Conservation (phyloP, 148 eudicot genomes). For the Salicornia ramosissima region DNA sequence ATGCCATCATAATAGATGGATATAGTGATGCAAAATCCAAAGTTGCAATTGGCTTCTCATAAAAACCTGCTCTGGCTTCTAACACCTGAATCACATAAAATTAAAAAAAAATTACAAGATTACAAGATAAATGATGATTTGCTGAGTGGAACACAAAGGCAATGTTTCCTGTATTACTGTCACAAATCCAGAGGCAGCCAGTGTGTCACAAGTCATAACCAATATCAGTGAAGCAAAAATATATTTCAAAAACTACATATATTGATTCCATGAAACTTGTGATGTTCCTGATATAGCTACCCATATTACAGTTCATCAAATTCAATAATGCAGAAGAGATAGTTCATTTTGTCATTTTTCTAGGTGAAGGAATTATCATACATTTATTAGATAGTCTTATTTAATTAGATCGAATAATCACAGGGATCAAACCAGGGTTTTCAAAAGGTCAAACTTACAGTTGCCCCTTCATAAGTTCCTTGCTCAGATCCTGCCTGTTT, state of each 20-base stretch:
- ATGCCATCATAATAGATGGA: constrained; percentile 99
- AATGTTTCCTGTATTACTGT: neutral
- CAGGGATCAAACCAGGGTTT: neutral
- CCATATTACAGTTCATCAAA: neutral
- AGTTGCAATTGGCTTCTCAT: constrained; percentile 97
- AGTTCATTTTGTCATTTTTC: neutral
- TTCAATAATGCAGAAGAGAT: neutral
- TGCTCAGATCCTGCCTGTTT: constrained; percentile 93
- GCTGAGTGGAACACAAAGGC: neutral
- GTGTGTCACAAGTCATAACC: neutral
- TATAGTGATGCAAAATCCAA: constrained; percentile 97
- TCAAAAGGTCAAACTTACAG: constrained; percentile 55
- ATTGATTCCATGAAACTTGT: neutral
- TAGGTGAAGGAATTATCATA: neutral
- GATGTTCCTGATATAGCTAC: too few species aligned
- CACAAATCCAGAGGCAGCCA: neutral
- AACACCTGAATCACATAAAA: constrained; percentile 56
- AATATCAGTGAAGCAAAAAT: neutral
- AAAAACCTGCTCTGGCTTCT: constrained; percentile 91
- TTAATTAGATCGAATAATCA: neutral
- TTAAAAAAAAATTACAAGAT: neutral
- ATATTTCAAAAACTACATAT: neutral
- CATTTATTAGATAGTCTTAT: neutral
- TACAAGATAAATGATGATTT: neutral
- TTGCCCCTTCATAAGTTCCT: constrained; percentile 99